These are phyloP conservation scores for Phytophthora kernoviae DNA, from an alignment of 352 stramenopile genomes.

Conservation along the genomic window DNA sequence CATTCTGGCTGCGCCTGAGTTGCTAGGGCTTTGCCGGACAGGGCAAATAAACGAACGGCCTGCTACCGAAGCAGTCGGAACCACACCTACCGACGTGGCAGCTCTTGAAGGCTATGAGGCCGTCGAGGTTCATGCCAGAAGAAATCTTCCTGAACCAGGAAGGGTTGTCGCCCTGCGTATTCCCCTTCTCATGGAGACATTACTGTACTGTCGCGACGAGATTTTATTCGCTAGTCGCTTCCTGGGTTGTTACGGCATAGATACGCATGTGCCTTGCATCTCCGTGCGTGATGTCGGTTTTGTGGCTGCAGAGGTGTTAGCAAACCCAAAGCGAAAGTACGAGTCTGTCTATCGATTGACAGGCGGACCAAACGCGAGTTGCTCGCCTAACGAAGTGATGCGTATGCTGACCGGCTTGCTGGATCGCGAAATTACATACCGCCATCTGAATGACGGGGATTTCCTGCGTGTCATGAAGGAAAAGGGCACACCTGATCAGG, in stretches of 20 bases:
- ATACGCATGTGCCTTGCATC: conserved; percentile 67
- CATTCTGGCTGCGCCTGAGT: conserved; percentile 53
- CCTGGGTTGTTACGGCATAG: conserved; percentile 48
- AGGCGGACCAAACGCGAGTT: conserved; percentile 32
- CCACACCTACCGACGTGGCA: conserved; percentile 18
- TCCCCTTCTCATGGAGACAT: conserved; percentile 77
- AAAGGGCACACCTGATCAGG: conserved; percentile 50
- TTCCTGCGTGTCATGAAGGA: conserved; percentile 56
- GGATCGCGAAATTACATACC: conserved; percentile 55
- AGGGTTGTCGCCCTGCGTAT: conserved; percentile 65
- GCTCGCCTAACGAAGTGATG: conserved; percentile 51
- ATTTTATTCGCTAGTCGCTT: conserved; percentile 72
- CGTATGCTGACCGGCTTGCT: conserved; percentile 43
- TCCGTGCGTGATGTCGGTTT: conserved; percentile 65
- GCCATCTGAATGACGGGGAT: conserved; percentile 44
- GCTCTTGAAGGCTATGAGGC: conserved; percentile 56
- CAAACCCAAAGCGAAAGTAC: conserved; percentile 51
- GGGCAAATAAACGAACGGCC: conserved; percentile 19
- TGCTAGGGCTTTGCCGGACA: conserved; percentile 31
- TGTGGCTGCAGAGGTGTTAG: conserved; percentile 56
- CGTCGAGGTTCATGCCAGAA: conserved; percentile 68
- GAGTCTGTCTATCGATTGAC: conserved; percentile 63
- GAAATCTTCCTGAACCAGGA: conserved; percentile 35
- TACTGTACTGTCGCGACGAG: conserved; percentile 78
- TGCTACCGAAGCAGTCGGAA: conserved; percentile 25